Evolutionary conservation across 768 basidiomycete species (phyloP).

Genomic region (Termitomyces sp.): DNA sequence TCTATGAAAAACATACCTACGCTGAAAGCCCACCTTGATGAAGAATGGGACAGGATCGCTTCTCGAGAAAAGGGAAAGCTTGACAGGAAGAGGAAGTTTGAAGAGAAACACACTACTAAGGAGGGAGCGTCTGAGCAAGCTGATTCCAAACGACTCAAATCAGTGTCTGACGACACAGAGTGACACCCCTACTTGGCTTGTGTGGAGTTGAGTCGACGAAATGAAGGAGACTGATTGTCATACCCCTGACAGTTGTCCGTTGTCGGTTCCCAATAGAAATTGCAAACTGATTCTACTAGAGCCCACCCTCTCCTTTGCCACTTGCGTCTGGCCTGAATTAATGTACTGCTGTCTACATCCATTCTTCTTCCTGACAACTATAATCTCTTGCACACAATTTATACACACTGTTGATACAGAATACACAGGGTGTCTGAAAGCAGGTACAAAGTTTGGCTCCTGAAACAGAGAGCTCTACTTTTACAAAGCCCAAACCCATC

Average conservation of each 20-base stretch:
- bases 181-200: not conserved
- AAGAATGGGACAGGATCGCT: conserved; percentile 61
- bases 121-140: conserved; percentile 4
- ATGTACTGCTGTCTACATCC: too few relatives aligned
- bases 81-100: conserved; percentile 39
- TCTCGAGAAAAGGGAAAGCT: conserved; percentile 38
- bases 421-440: not conserved
- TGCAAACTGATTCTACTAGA: not conserved
- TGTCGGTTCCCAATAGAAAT: not conserved
- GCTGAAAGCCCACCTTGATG: conserved; percentile 72
- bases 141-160: conserved; percentile 13
- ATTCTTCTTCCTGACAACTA: not conserved
- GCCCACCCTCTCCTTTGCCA: not conserved
- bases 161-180: not conserved
- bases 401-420: not conserved
- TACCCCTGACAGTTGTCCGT: not conserved
- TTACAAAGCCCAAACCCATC: not conserved
- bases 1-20: conserved; percentile 68
- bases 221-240: not conserved
- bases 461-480: not conserved
- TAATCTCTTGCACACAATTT: not conserved
- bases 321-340: not conserved
- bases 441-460: not conserved
- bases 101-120: conserved; percentile 19
- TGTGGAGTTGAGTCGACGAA: not conserved